phyloP scores from a whole-genome alignment of 2,329 filamentous ascomycete genomes.

The Monosporascus sp. region DNA sequence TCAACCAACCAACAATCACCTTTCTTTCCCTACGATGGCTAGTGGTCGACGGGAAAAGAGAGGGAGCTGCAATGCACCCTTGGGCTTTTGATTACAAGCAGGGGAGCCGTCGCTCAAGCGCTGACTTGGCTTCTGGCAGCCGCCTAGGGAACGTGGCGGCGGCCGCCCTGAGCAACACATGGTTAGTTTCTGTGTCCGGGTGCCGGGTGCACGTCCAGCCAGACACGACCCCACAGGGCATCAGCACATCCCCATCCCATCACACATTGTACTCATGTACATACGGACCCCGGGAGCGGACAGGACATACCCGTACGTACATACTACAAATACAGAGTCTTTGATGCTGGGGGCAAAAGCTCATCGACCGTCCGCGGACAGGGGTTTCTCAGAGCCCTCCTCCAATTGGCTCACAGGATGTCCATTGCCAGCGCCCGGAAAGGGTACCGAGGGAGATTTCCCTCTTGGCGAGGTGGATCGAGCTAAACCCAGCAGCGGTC shows the following conservation, averaged over 20 bases:
- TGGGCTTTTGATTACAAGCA: conserved; percentile 10
- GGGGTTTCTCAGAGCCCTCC: not conserved
- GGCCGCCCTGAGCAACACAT: not conserved
- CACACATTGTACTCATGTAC: too few species aligned
- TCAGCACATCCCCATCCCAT: too few species aligned
- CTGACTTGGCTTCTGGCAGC: conserved; percentile 12
- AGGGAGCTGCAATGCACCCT: not conserved
- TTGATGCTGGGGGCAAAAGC: too few species aligned
- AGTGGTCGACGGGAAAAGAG: not conserved
- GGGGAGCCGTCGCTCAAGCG: conserved; percentile 12
- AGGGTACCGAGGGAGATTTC: not conserved
- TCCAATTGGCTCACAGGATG: not conserved
- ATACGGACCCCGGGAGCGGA: too few species aligned
- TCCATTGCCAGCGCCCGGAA: not conserved
- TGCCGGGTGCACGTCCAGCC: too few species aligned
- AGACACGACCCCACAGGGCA: too few species aligned
- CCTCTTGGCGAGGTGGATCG: not conserved
- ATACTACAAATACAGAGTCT: too few species aligned
- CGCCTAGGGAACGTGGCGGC: not conserved
- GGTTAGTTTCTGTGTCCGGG: not conserved
- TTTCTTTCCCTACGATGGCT: not conserved
- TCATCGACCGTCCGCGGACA: too few species aligned
- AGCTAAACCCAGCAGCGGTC: not conserved
- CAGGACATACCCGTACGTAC: too few species aligned
- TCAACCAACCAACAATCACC: not conserved